Evolutionary conservation across 2,329 filamentous ascomycete species (phyloP).

Genomic region (Colletotrichum echinochloae): DNA sequence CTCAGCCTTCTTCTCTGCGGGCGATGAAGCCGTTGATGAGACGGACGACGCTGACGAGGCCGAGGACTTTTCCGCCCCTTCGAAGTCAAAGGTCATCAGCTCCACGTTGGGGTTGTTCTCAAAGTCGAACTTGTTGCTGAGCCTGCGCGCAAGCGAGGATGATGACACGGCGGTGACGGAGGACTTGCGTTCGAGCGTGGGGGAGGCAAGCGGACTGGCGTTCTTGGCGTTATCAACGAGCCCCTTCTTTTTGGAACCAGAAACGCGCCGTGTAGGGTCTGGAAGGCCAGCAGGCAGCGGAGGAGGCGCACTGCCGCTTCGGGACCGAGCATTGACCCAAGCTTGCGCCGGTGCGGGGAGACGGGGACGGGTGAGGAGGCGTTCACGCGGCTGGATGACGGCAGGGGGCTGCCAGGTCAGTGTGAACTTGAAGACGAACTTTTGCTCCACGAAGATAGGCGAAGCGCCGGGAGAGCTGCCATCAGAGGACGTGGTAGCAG

Average conservation of each 20-base stretch:
- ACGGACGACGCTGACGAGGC: conserved; percentile 32
- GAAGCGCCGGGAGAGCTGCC: conserved; percentile 67
- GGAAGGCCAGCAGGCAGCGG: conserved; percentile 54
- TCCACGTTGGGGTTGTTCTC: conserved; percentile 31
- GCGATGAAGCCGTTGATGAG: conserved; percentile 29
- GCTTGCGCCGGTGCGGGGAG: conserved; percentile 78
- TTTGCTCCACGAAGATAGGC: conserved; percentile 65
- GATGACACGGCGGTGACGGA: conserved; percentile 40
- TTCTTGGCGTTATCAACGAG: conserved; percentile 65
- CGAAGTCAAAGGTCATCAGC: conserved; percentile 35
- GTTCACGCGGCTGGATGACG: conserved; percentile 66
- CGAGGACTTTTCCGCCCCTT: conserved; percentile 29
- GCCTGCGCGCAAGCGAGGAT: conserved; percentile 30
- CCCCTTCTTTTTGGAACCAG: conserved; percentile 59
- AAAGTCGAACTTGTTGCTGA: conserved; percentile 40
- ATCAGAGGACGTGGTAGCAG: conserved; percentile 57
- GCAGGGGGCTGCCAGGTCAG: conserved; percentile 72
- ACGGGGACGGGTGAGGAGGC: conserved; percentile 74
- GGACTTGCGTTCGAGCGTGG: conserved; percentile 45
- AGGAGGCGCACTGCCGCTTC: conserved; percentile 54
- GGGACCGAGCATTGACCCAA: conserved; percentile 61
- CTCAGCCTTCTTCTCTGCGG: conserved; percentile 25
- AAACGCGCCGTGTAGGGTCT: conserved; percentile 60
- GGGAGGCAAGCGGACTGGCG: conserved; percentile 54
- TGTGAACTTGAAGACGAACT: conserved; percentile 80